Evolutionary conservation across 306 rosid genomes (phyloP), one percentile per base, ranked within the genome.

Genomic region (Arachis stenosperma): DNA sequence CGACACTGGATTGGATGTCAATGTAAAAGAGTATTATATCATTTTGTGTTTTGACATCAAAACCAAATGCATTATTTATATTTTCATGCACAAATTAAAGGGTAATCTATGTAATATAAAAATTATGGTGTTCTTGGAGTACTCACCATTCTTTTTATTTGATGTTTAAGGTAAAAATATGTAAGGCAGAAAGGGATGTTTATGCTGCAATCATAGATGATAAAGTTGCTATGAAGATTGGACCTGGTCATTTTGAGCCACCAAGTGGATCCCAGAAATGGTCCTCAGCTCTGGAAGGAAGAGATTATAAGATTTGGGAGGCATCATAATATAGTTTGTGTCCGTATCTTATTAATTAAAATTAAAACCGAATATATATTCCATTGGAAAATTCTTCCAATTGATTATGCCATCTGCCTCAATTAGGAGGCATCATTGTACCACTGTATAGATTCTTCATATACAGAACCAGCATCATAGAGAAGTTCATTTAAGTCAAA

Each of bases 231-330:
- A 75, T 95, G 87, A 91, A 95, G 85, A 92, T 95, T 27, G 99
- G 98, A 66, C 99, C 97, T 3, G 99, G 99, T 66, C 80, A 88
- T 70, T 95, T 80, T 74, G 96, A 95, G 55, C 98, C 98, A 30
- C 86, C 88, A 61, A 88, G 53, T 62, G 89, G 81, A 47, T 70
- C 85, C 52, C 79, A 79, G 65, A 83, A 29, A 53, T 95, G 99
- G 98, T 72, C 89, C 66, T 9, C 68, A 65, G 83, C 75, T 22
- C 6, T 52, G 5, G 92, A 95, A 62, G 99, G 98, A 79, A 90
- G 71, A 52, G 96, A 92, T 69, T 95, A 92, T 70, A 86, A 81
- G 90, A 87, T 88, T 69, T 95, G 99, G 99, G 97, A 90, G 83
- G 79, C 81, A 62, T 81, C 88, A 43, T 83, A 64, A 43, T 40